phyloP scores from a whole-genome alignment of 1,284 basidiomycete species.

The Melampsora americana region DNA sequence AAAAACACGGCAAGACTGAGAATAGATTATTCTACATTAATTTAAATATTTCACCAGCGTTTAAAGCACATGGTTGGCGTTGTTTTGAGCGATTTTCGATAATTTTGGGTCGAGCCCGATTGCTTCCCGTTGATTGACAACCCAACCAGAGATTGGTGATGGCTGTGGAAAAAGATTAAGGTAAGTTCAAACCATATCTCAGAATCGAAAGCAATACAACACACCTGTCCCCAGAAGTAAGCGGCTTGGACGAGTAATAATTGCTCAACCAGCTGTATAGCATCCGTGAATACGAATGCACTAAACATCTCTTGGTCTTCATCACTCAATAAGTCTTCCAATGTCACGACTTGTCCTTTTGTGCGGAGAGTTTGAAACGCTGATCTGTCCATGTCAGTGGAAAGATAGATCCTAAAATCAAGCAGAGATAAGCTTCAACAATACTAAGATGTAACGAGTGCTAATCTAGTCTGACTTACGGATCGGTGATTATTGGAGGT shows the following conservation, averaged over 20 bases:
- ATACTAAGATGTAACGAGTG: not conserved
- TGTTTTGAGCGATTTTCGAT: not conserved
- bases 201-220: not conserved
- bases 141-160: not conserved
- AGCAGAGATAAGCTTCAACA: not conserved
- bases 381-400: not conserved
- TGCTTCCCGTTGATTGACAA: not conserved
- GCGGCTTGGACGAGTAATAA: not conserved
- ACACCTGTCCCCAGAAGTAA: not conserved
- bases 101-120: not conserved
- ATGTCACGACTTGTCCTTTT: not conserved
- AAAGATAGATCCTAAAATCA: not conserved
- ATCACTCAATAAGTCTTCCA: not conserved
- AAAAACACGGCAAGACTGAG: too few relatives aligned
- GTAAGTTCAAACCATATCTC: not conserved
- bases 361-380: not conserved
- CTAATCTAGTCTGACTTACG: not conserved
- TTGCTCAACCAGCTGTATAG: not conserved
- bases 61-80: not conserved
- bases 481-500: not conserved
- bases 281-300: slow-evolving; percentile 3
- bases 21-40: not conserved
- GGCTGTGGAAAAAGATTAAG: not conserved
- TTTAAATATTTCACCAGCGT: not conserved
- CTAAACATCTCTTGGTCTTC: not conserved